A percentile compares a stretch with the other conserved stretches of the same genome.
Conservation (phyloP, 495 filamentous ascomycete genomes). For the Choiromyces venosus region DNA sequence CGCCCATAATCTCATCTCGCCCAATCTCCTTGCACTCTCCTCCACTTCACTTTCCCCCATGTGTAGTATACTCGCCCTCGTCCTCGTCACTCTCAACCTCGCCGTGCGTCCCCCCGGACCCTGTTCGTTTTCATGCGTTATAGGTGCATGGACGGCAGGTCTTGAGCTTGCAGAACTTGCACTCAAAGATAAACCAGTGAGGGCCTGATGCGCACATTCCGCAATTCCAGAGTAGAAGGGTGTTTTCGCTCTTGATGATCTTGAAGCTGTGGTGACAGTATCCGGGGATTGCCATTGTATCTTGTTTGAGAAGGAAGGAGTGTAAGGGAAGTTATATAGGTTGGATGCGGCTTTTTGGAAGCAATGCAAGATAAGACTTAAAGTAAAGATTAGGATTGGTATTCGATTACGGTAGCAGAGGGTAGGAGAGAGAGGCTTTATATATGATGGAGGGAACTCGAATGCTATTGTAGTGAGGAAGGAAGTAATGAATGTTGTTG, state of each 20-base stretch:
- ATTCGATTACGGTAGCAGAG: neutral
- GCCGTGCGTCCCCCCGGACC: slow-evolving; percentile 3
- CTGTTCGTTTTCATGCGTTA: slow-evolving; percentile 46
- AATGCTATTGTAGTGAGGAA: neutral
- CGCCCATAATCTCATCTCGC: neutral
- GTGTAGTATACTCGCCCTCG: neutral
- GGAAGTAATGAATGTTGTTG: neutral
- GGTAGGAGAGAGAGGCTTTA: slow-evolving; percentile 3
- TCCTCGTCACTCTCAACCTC: slow-evolving; percentile 17
- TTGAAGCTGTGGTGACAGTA: slow-evolving; percentile 66
- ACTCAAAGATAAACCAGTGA: slow-evolving; percentile 79
- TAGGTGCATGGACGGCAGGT: slow-evolving; percentile 62
- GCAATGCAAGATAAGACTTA: neutral
- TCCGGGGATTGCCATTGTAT: slow-evolving; percentile 57
- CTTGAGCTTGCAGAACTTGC: slow-evolving; percentile 70
- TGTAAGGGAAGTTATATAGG: slow-evolving; percentile 4
- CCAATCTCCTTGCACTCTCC: neutral
- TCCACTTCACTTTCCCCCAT: neutral
- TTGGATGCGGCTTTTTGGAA: slow-evolving; percentile 6
- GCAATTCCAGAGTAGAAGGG: slow-evolving; percentile 71
- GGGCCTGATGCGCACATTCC: slow-evolving; percentile 70
- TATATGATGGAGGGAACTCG: neutral
- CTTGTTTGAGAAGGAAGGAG: slow-evolving; percentile 16
- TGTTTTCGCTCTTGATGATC: slow-evolving; percentile 72
- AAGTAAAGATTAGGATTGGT: neutral